Evolutionary conservation across 345 rosid species (phyloP).

Genomic region (Toxicodendron radicans): DNA sequence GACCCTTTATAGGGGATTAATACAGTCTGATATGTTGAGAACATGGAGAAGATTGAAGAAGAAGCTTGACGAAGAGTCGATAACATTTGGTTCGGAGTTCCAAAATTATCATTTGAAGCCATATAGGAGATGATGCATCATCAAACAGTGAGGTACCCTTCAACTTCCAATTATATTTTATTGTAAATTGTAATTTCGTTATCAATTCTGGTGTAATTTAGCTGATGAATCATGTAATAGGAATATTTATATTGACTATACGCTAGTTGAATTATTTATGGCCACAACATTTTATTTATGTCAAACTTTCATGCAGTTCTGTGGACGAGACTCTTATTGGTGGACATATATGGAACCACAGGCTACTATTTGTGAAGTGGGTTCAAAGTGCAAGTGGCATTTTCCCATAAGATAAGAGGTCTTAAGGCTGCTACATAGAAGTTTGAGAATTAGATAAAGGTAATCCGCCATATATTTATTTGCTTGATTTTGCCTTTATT

Average conservation of each 20-base stretch:
- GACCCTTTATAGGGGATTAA: conserved; percentile 71
- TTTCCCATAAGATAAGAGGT: too few species aligned
- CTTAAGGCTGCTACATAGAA: too few species aligned
- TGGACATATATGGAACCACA: too few species aligned
- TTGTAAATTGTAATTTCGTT: not conserved
- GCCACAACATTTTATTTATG: not conserved
- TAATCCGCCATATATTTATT: too few species aligned
- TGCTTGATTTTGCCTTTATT: too few species aligned
- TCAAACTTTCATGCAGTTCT: not conserved
- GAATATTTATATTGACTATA: not conserved
- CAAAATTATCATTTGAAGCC: conserved; percentile 65
- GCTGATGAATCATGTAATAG: not conserved
- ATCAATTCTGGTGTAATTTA: not conserved
- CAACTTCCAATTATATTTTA: not conserved
- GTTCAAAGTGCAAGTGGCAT: too few species aligned
- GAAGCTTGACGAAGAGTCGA: conserved; percentile 77
- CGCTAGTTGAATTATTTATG: not conserved
- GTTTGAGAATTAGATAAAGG: too few species aligned
- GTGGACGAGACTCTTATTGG: not conserved
- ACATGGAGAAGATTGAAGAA: conserved; percentile 93
- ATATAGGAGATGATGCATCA: conserved; percentile 46
- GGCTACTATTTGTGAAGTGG: too few species aligned
- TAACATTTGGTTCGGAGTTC: conserved; percentile 73
- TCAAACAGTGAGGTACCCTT: not conserved
- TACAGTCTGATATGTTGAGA: conserved; percentile 82